phyloP scores from a whole-genome alignment of 2,329 filamentous ascomycete genomes.

The Sporothrix curviconia region DNA sequence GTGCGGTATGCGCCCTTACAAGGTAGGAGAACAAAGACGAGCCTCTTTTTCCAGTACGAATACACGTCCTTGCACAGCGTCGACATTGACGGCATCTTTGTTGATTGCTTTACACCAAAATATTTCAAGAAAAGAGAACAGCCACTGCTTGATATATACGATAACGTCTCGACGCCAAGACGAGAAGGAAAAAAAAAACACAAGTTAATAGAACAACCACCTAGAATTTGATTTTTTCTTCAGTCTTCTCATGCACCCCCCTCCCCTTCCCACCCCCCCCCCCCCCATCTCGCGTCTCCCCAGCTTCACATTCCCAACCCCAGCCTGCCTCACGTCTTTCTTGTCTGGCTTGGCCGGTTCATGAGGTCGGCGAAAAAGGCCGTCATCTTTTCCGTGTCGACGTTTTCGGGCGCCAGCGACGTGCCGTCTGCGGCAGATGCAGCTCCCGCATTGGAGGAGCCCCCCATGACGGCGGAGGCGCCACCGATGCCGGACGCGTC shows the following conservation, averaged over 20 bases:
- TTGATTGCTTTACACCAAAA: no score
- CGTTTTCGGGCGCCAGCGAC: slow-evolving; percentile 25
- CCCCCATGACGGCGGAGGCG: slow-evolving; percentile 14
- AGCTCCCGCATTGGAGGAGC: slow-evolving; percentile 1
- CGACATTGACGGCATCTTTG: no score
- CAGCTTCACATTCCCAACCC: background rate
- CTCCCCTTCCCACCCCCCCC: background rate
- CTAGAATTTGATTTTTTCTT: background rate
- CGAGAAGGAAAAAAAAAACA: background rate
- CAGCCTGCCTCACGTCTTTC: slow-evolving; percentile 18
- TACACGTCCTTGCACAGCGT: no score
- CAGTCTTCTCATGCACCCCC: no score
- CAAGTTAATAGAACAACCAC: background rate
- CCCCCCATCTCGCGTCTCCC: background rate
- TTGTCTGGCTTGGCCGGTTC: slow-evolving; percentile 36
- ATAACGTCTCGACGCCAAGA: background rate
- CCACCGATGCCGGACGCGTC: slow-evolving; percentile 31
- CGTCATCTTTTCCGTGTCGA: slow-evolving; percentile 52
- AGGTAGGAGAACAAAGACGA: no score
- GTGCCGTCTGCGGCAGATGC: background rate
- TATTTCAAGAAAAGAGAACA: no score
- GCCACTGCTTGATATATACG: no score
- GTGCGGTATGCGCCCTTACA: no score
- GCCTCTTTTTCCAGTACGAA: no score
- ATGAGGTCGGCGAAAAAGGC: slow-evolving; percentile 55